phyloP scores from a whole-genome alignment of 140 eudicot species.

The Flaveria floridana region DNA sequence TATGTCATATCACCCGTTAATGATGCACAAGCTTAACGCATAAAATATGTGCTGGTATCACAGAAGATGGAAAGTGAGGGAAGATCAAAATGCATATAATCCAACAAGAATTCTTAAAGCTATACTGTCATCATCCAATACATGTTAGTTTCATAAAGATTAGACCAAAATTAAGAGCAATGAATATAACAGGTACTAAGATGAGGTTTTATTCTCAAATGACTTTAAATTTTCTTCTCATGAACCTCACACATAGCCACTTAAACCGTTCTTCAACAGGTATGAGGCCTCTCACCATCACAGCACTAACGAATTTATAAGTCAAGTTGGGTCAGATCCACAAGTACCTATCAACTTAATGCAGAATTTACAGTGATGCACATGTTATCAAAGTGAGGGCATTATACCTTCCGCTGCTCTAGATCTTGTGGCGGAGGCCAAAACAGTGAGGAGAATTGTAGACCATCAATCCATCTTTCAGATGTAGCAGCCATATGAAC shows the following conservation, averaged over 20 bases:
- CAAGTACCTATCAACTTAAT: too few species aligned
- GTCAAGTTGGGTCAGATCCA: too few species aligned
- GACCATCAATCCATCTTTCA: constrained; percentile 82
- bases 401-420: constrained; percentile 62
- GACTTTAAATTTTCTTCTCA: neutral
- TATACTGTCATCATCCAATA: neutral
- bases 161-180: neutral
- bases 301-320: too few species aligned
- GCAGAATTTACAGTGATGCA: neutral
- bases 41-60: constrained; percentile 2
- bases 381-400: neutral
- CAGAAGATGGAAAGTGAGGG: neutral
- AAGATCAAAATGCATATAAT: neutral
- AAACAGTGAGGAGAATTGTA: constrained; percentile 79
- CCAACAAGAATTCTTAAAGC: neutral
- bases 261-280: neutral
- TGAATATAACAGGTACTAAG: neutral
- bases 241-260: neutral
- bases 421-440: constrained; percentile 86
- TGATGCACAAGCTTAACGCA: neutral
- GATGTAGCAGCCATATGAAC: constrained; percentile 55
- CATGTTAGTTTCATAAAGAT: neutral
- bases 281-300: too few species aligned
- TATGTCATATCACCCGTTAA: neutral
- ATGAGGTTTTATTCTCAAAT: neutral